These are phyloP conservation scores for Conticribra weissflogii DNA, from an alignment of 108 stramenopile species.

Conservation along the genomic window DNA sequence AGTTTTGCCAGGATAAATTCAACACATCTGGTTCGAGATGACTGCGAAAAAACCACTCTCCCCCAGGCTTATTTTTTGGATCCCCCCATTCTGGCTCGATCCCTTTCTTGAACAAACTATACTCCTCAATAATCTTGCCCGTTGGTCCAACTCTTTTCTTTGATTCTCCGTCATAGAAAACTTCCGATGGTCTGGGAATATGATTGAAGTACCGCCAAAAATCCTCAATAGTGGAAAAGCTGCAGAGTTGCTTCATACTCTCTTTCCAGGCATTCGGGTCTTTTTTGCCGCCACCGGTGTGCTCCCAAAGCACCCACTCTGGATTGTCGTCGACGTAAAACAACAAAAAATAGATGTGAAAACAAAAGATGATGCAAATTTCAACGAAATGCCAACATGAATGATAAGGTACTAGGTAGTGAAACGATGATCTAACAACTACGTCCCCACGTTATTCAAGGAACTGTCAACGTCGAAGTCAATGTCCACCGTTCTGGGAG, in stretches of 20 bases:
- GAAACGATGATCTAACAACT: too few relatives aligned
- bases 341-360: neutral
- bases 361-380: neutral
- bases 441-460: too few relatives aligned
- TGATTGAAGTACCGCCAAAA: conserved; percentile 93
- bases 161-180: conserved; percentile 87
- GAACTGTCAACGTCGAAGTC: too few relatives aligned
- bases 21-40: conserved; percentile 73
- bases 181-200: conserved; percentile 80
- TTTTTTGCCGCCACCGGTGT: conserved; percentile 60
- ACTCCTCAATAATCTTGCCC: conserved; percentile 85
- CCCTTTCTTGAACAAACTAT: conserved; percentile 93
- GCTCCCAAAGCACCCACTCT: conserved; percentile 94
- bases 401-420: neutral
- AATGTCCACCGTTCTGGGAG: too few relatives aligned
- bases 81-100: conserved; percentile 97
- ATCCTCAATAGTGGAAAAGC: conserved; percentile 86
- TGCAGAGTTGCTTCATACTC: conserved; percentile 83
- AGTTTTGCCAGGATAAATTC: conserved; percentile 91
- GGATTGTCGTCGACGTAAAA: conserved; percentile 7
- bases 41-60: conserved; percentile 89
- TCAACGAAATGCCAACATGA: neutral
- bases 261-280: conserved; percentile 84
- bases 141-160: conserved; percentile 78
- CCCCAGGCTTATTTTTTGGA: conserved; percentile 83